Conservation (phyloP, 2,329 filamentous ascomycete species). For the Ophiocordyceps unilateralis region DNA sequence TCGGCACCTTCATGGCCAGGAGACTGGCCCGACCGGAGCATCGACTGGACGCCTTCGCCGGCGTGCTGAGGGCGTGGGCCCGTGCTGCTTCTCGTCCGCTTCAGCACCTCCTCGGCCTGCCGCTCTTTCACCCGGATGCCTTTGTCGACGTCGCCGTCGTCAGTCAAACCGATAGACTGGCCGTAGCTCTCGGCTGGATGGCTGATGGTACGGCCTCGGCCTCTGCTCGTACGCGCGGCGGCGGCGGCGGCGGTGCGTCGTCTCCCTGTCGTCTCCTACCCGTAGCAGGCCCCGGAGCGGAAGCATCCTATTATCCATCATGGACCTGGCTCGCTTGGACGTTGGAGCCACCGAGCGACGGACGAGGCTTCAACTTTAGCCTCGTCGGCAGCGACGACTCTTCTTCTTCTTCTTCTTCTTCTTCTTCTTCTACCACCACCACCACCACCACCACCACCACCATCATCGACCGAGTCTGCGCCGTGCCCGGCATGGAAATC, state of each 20-base stretch:
- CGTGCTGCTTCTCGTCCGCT: slow-evolving; percentile 3
- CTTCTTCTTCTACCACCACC: too few species aligned
- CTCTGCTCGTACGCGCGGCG: too few species aligned
- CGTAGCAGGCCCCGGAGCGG: slow-evolving; percentile 1
- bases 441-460: too few species aligned
- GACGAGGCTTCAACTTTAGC: slow-evolving; percentile 12
- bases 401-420: too few species aligned
- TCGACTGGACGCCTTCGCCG: slow-evolving; percentile 17
- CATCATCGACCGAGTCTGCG: slow-evolving; percentile 12
- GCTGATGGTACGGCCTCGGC: slow-evolving; percentile 8
- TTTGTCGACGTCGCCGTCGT: slow-evolving; percentile 11
- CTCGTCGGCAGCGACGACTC: slow-evolving; percentile 12
- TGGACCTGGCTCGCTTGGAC: slow-evolving; percentile 22
- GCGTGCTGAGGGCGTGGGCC: slow-evolving; percentile 10
- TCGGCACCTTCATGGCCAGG: slow-evolving; percentile 15
- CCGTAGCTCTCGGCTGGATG: slow-evolving; percentile 17
- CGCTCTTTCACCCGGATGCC: slow-evolving; percentile 15
- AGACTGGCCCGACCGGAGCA: slow-evolving; percentile 11
- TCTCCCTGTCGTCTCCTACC: slow-evolving; percentile 10
- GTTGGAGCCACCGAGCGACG: slow-evolving; percentile 4
- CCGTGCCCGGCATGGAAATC: slow-evolving; percentile 15
- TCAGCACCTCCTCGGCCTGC: slow-evolving; percentile 15
- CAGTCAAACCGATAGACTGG: slow-evolving; percentile 17
- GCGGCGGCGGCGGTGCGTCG: slow-evolving; percentile 5
- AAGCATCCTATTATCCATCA: slow-evolving; percentile 11